A percentile compares a stretch with the other conserved stretches of the same genome.
Evolutionary conservation across 2,329 filamentous ascomycete genomes (phyloP).

Genomic region (Penicillium sp.): DNA sequence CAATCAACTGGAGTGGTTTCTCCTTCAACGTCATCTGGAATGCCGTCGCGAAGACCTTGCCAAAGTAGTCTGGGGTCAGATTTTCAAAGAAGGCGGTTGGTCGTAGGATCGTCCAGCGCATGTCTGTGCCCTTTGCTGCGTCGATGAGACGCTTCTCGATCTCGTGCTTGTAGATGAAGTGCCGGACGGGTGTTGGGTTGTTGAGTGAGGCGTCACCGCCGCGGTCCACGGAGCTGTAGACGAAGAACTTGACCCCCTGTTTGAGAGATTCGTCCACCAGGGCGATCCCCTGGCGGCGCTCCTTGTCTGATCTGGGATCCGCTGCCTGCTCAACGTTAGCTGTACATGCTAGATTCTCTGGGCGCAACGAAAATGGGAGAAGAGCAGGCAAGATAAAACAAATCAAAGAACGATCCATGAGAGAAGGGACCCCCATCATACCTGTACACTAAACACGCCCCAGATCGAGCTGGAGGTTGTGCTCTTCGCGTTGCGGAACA

Average conservation of each 20-base stretch:
- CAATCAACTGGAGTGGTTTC: slow-evolving; percentile 51
- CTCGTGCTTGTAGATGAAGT: slow-evolving; percentile 66
- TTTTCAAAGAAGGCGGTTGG: slow-evolving; percentile 69
- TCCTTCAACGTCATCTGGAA: slow-evolving; percentile 48
- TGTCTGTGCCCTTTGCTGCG: slow-evolving; percentile 42
- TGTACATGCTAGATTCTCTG: not conserved
- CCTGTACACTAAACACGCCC: slow-evolving; percentile 68
- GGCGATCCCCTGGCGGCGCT: slow-evolving; percentile 63
- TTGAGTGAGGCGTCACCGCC: slow-evolving; percentile 60
- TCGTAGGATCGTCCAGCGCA: slow-evolving; percentile 66
- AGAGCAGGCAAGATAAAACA: too few relatives aligned
- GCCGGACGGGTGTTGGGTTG: slow-evolving; percentile 61
- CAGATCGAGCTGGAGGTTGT: slow-evolving; percentile 51
- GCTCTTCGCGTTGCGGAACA: slow-evolving; percentile 55
- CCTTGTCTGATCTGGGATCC: too few relatives aligned
- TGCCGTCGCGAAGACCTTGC: slow-evolving; percentile 53
- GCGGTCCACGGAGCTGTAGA: slow-evolving; percentile 69
- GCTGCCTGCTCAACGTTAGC: too few relatives aligned
- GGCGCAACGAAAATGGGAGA: too few relatives aligned
- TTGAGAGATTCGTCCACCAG: slow-evolving; percentile 63
- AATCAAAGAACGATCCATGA: too few relatives aligned
- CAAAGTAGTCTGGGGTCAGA: slow-evolving; percentile 52
- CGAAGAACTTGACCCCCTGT: slow-evolving; percentile 62
- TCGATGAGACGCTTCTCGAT: slow-evolving; percentile 66
- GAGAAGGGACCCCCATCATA: too few relatives aligned